Base-by-base conservation (phyloP, 1,139 yeast species). In the Magnusiomyces paraingens region DNA sequence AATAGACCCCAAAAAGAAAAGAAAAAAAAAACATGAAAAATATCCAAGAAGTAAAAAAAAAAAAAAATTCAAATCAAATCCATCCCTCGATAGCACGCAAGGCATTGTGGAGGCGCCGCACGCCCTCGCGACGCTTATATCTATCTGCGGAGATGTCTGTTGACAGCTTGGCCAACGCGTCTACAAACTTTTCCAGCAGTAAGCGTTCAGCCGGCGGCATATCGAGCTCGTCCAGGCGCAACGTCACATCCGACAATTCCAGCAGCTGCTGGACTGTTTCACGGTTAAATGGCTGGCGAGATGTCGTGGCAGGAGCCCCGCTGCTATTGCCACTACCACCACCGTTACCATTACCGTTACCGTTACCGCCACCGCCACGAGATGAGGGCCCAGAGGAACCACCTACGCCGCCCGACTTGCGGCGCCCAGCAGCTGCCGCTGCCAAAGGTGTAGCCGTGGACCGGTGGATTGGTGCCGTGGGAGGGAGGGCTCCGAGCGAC, bases 61-160 rank as follows among this genome's bases (percentile, higher is more conserved):
- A 38, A 15, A 38, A n/a, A 38, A 38, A 6, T 5, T 6, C 5
- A 14, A n/a, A 38, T 55, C 61, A 70, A 17, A 72, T 67, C 75
- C 75, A 91, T 1, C 97, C 97, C 66, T 91, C 97, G 52, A 91
- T 73, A 0, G 90, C 95, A 54, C 87, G 74, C 56, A 89, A 77
- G 0, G 96, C 97, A 63, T 82, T 83, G 62, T 85, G 87, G 60
- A 91, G 72, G 58, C 97, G 73, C 59, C 80, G 76, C 44, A 88
- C 78, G n/a, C 96, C 96, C 58, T 86, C 86, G 29, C 84, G 84
- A 58, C 86, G 83, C 63, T 94, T 79, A 39, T 80, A 81, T 45
- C 86, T 87, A 68, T 91, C 96, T 53, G 87, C 69, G 53, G 88
- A 84, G 87, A 91, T 90, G 66, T 90, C 96, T 55, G 91, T 87